Evolutionary conservation across 768 basidiomycete genomes (phyloP), one percentile per base, ranked within the genome.

Genomic region (Tephrocybe rancida): DNA sequence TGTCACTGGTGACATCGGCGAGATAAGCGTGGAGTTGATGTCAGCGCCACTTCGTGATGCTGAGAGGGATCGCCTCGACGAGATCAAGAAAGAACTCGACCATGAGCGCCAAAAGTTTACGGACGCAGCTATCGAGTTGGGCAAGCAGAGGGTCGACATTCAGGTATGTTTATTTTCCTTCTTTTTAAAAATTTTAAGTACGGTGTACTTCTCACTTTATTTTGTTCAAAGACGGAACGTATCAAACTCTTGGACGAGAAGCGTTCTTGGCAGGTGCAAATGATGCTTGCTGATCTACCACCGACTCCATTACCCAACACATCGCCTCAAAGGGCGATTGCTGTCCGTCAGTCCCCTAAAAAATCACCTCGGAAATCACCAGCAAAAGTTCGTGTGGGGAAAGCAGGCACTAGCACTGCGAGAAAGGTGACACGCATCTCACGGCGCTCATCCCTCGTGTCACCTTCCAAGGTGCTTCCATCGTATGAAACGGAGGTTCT

Each of bases 191-290:
- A 3, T 5, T 22, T 5, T n/a, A 29, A 38, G 6, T 16, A 48
- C 13, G 0, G 16, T 27, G 19, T 22, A 39, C 8, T 37, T 37
- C 14, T 6, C 35, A 13, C 18, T n/a, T n/a, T n/a, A n/a, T n/a
- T n/a, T n/a, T n/a, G n/a, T n/a, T 9, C 13, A 7, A 35, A 91
- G 89, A 80, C 79, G 9, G 86, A 89, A 62, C 78, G 82, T 19
- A 63, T 83, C 24, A 77, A 75, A 50, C 75, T 90, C 37, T 39
- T 80, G 44, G 87, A 90, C 57, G 89, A 91, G 65, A 87, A 82
- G 62, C 79, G 86, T n/a, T 71, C 78, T n/a, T 90, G 86, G 88
- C 78, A 86, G 52, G 80, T 84, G 0, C 77, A 86, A 43, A 73
- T 72, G 64, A 85, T 88, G 77, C 73, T 84, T 3, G 76, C 79